phyloP scores from a whole-genome alignment of 495 filamentous ascomycete genomes.

The Lophiotrema nucula region DNA sequence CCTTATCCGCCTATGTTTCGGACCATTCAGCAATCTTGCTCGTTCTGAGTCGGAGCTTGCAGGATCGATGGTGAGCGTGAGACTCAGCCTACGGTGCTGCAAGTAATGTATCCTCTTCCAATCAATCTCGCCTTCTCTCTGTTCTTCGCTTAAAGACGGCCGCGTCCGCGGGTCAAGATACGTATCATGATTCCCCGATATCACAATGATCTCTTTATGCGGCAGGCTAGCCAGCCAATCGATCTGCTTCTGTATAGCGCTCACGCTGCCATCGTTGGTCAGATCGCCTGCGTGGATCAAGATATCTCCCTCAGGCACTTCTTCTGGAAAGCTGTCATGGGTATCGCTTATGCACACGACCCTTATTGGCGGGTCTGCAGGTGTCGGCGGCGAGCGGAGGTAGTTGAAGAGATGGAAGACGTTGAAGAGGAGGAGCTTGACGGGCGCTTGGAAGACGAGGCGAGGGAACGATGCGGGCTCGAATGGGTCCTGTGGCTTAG shows the following conservation, averaged over 20 bases:
- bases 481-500: slow-evolving; percentile 38
- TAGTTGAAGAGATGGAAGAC: slow-evolving; percentile 62
- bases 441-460: slow-evolving; percentile 51
- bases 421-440: slow-evolving; percentile 47
- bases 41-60: slow-evolving; percentile 38
- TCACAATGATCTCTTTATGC: slow-evolving; percentile 75
- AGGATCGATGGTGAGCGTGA: slow-evolving; percentile 35
- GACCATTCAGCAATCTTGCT: slow-evolving; percentile 42
- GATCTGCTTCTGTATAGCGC: slow-evolving; percentile 71
- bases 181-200: slow-evolving; percentile 87
- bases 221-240: slow-evolving; percentile 75
- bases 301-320: slow-evolving; percentile 75
- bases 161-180: slow-evolving; percentile 65
- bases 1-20: slow-evolving; percentile 45
- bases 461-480: slow-evolving; percentile 53
- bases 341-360: slow-evolving; percentile 92
- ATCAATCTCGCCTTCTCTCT: slow-evolving; percentile 45
- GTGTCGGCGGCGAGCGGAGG: slow-evolving; percentile 36
- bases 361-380: slow-evolving; percentile 58
- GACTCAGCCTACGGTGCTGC: slow-evolving; percentile 57
- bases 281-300: slow-evolving; percentile 90
- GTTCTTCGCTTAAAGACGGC: slow-evolving; percentile 40
- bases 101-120: slow-evolving; percentile 63
- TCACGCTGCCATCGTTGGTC: slow-evolving; percentile 65
- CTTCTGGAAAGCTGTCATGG: slow-evolving; percentile 59